These are phyloP conservation scores for Boletus rex-veris DNA, from an alignment of 768 basidiomycete genomes.

Conservation along the genomic window DNA sequence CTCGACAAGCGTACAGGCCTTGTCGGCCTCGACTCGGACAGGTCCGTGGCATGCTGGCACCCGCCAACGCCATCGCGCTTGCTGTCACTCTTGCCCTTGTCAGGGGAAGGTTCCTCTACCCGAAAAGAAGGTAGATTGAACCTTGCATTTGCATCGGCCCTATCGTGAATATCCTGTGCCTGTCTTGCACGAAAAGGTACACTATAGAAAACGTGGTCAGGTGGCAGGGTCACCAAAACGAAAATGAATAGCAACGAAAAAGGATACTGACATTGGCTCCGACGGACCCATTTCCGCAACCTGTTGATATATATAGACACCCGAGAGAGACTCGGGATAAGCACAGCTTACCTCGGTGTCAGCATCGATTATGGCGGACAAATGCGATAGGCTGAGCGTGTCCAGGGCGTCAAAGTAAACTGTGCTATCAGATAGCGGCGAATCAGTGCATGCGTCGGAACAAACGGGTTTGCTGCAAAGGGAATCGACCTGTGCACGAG, in stretches of 20 bases:
- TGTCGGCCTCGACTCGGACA: not conserved
- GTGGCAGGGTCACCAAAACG: slow-evolving; percentile 5
- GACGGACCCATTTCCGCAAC: slow-evolving; percentile 7
- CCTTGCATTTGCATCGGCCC: slow-evolving; percentile 1
- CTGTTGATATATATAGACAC: slow-evolving; percentile 6
- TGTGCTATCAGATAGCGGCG: slow-evolving; percentile 13
- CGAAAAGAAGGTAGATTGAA: slow-evolving; percentile 19
- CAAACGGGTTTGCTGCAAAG: not conserved
- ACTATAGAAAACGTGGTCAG: slow-evolving; percentile 13
- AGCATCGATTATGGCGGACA: slow-evolving; percentile 1
- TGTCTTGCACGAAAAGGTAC: not conserved
- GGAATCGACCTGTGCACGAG: slow-evolving; percentile 5
- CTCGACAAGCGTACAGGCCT: not conserved
- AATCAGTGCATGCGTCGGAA: slow-evolving; percentile 1
- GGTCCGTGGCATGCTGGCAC: not conserved
- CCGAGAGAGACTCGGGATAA: not conserved
- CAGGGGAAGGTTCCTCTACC: slow-evolving; percentile 15
- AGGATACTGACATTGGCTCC: slow-evolving; percentile 12
- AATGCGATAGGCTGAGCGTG: slow-evolving; percentile 4
- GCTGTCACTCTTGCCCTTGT: not conserved
- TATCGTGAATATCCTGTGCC: slow-evolving; percentile 1
- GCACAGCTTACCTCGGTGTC: slow-evolving; percentile 9
- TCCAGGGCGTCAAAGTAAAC: slow-evolving; percentile 28
- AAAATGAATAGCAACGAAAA: slow-evolving; percentile 9
- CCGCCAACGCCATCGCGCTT: not conserved